Evolutionary conservation across 768 basidiomycete genomes (phyloP).

Genomic region (Trametopsis cervina): DNA sequence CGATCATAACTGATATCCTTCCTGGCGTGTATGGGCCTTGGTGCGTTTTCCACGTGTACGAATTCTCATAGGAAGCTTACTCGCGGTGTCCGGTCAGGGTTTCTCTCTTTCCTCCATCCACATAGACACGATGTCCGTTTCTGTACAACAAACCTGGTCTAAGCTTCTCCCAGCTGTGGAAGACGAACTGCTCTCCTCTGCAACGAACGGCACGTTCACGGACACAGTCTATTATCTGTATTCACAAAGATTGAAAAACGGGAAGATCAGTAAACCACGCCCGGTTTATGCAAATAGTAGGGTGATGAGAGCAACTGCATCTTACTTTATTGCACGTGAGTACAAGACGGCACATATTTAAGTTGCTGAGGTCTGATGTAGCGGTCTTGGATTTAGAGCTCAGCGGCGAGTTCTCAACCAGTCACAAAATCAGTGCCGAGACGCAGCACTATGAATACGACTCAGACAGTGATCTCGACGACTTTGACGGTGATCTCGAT

Average conservation of each 20-base stretch:
- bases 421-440: not conserved
- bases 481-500: not conserved
- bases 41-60: too few species aligned
- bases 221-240: constrained; percentile 5
- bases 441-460: constrained; percentile 1
- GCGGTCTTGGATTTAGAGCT: too few species aligned
- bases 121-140: too few species aligned
- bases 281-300: constrained; percentile 3
- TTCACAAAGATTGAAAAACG: not conserved
- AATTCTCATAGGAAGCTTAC: too few species aligned
- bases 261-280: not conserved
- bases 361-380: too few species aligned
- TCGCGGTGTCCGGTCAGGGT: too few species aligned
- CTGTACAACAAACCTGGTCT: too few species aligned
- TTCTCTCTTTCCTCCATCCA: too few species aligned
- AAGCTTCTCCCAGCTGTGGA: not conserved
- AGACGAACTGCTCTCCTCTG: constrained; percentile 1
- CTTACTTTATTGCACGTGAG: constrained; percentile 2
- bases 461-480: constrained; percentile 4
- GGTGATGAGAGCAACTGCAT: constrained; percentile 2
- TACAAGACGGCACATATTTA: not conserved
- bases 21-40: too few species aligned
- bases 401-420: not conserved
- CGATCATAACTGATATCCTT: too few species aligned
- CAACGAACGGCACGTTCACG: not conserved